Evolutionary conservation across 345 rosid species (phyloP), one percentile per base, ranked within the genome.

Genomic region (Linum trigynum): DNA sequence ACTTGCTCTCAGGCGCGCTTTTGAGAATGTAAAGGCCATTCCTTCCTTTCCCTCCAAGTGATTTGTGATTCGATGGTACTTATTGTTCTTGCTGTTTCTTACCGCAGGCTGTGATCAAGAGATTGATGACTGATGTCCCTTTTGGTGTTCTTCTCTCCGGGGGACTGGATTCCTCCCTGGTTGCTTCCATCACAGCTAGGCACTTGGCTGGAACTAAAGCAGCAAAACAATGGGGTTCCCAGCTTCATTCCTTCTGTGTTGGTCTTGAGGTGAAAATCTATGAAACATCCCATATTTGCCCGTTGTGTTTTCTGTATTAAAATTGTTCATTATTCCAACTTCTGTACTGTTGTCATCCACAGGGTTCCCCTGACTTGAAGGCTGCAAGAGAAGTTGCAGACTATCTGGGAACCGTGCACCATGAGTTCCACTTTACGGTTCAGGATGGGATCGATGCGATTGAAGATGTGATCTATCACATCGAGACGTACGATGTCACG

Each of bases 361-460:
- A 92, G 97, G 86, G 86, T 35, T 90, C 94, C 2, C 97, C 98
- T 5, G 97, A 90, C 77, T 63, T 92, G 81, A 86, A 86, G 79
- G 92, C 91, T 7, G 96, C 86, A 0, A 85, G 65, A 70, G 96
- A 90, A 74, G 98, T 92, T 65, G 97, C 98, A 0, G 89, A 88
- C 16, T 92, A 86, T 76, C 67, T 92, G 64, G 96, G 96, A 8
- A 88, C 98, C 14, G 83, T 86, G 48, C 97, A 90, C 76, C 98
- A 90, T 53, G 98, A 92, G 71, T 90, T 92, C 78, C 84, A 85
- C 77, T 92, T 90, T 78, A 82, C 91, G 7, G 97, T 92, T 62
- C 96, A 87, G 79, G 97, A 92, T 38, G 98, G 97, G 38, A 92
- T 92, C 15, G 97, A 86, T 77, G 97, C 98, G 1, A 90, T 92